Percentiles rank a stretch among this genome's conserved stretches.
These are phyloP conservation scores for Trametes punicea DNA, from an alignment of 768 basidiomycete species.

Conservation along the genomic window DNA sequence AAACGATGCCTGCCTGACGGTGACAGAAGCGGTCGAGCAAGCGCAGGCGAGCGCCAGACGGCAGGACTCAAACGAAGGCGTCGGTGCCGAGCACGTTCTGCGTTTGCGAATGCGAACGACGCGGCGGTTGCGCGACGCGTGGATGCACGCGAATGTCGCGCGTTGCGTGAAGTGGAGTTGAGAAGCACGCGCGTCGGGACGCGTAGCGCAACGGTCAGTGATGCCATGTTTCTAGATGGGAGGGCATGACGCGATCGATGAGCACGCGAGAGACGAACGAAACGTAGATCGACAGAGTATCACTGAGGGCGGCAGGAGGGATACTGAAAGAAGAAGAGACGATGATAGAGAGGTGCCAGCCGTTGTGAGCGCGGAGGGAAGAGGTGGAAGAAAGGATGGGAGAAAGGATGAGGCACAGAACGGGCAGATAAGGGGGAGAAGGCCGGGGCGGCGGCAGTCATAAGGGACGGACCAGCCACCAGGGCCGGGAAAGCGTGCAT, in stretches of 20 bases:
- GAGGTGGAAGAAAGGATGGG: not conserved
- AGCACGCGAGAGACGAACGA: no score
- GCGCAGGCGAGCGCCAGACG: no score
- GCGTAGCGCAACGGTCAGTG: not conserved
- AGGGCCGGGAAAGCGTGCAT: not conserved
- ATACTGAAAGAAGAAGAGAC: no score
- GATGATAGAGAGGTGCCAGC: no score
- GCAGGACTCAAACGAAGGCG: not conserved
- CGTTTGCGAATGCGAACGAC: not conserved
- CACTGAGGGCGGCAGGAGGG: no score
- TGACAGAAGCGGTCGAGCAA: no score
- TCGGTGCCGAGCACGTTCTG: not conserved
- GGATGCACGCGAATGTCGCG: not conserved
- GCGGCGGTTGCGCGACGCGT: not conserved
- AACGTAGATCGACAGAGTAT: no score
- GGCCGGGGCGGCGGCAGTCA: not conserved
- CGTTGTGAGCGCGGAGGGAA: not conserved
- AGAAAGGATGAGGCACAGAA: slow-evolving; percentile 3
- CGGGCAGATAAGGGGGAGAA: slow-evolving; percentile 4
- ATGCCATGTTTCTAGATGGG: not conserved
- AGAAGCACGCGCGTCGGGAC: slow-evolving; percentile 7
- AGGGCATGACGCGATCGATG: slow-evolving; percentile 2
- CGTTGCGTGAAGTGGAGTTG: not conserved
- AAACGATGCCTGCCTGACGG: no score
- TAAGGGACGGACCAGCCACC: not conserved